Evolutionary conservation across 148 eudicot species (phyloP).

Genomic region (Fagopyrum homotropicum): DNA sequence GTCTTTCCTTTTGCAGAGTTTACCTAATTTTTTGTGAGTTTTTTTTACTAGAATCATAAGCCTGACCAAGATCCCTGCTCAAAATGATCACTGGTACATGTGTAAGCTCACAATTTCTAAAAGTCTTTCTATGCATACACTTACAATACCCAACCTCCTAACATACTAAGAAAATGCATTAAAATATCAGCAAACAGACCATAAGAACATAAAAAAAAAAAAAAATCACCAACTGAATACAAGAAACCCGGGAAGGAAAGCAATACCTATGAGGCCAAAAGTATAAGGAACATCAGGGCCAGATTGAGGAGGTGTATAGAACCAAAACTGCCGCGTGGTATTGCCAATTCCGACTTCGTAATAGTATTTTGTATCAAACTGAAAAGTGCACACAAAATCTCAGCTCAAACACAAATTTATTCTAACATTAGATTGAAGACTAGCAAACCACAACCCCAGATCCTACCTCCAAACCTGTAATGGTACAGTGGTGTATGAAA

Average conservation of each 20-base stretch:
- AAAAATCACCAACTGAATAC: not conserved
- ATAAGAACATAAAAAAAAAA: not conserved
- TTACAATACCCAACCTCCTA: not conserved
- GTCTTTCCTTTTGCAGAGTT: constrained; percentile 62
- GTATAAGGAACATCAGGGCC: constrained; percentile 87
- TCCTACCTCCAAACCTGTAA: constrained; percentile 52
- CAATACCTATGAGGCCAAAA: constrained; percentile 79
- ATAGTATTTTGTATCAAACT: constrained; percentile 68
- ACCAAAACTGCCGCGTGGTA: constrained; percentile 61
- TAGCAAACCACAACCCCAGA: not conserved
- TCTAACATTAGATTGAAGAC: not conserved
- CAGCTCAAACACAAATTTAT: not conserved
- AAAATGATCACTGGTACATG: constrained; percentile 6
- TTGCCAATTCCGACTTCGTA: constrained; percentile 61
- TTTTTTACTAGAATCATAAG: constrained; percentile 71
- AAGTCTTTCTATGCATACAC: not conserved
- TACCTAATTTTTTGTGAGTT: constrained; percentile 55
- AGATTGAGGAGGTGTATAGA: constrained; percentile 56
- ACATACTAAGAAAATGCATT: not conserved
- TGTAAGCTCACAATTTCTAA: not conserved
- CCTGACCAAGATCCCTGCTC: constrained; percentile 82
- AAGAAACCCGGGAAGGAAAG: not conserved
- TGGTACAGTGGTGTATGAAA: constrained; percentile 46
- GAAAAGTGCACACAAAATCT: constrained; percentile 12
- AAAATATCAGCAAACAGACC: not conserved